Base-by-base conservation (phyloP, 345 rosid species). In the Excoecaria agallocha region DNA sequence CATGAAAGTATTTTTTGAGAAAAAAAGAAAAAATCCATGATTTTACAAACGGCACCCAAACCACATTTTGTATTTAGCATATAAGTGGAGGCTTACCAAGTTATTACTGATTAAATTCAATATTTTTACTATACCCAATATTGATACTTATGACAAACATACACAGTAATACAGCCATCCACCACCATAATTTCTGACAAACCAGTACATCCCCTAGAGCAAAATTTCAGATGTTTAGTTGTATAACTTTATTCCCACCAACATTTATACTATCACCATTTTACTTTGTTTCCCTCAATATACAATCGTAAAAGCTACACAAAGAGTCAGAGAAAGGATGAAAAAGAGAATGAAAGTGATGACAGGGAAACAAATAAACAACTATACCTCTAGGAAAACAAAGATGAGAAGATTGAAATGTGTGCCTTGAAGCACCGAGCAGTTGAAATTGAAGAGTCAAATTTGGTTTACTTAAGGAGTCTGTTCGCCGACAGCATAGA, bases 401-500 rank as follows among this genome's bases (percentile, higher is more conserved):
- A 59, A 74, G 66, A 37, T 62, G 19, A 38, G 70, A 74, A 19
- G 70, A 55, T 25, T 15, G 62, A 35, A 1, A 68, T 48, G 20
- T 68, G 73, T 10, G 13, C n/a, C 20, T 15, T 1, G 60, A 46
- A 75, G 58, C 41, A 38, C 48, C 57, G 25, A 57, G 4, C 6
- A 58, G 58, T 39, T 58, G 46, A 60, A 61, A 38, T 46, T 25
- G 66, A 12, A 37, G 67, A 39, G 59, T 60, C 11, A 12, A 11
- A 57, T 38, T 12, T n/a, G 74, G 56, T 19, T 59, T 72, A 35
- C 8, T 43, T 0, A 39, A 43, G 25, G 54, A 51, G n/a, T 52
- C 54, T 70, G 1, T 74, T 17, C 56, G 69, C 38, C 73, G 74
- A 41, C 73, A 54, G 74, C 64, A 67, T 9, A 78, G 43, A 69